Evolutionary conservation across 805 yeast genomes (phyloP), one percentile per base, ranked within the genome.

Genomic region (Candida lessepsii): DNA sequence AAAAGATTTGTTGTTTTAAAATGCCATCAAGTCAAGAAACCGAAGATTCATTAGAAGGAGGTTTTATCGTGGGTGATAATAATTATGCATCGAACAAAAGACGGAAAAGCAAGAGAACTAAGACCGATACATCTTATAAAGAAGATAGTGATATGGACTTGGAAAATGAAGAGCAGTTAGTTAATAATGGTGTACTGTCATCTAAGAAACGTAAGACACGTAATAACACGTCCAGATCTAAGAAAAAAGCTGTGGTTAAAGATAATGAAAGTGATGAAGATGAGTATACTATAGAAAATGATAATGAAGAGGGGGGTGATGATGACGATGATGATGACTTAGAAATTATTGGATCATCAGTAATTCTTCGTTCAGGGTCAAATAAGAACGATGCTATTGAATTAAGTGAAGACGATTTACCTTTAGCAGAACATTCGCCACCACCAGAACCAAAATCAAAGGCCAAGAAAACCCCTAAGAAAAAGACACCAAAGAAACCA

Each of bases 31-130:
- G 38, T 21, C 42, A 40, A 29, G 43, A 40, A 19, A 25, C 15
- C 4, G 39, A 35, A 19, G 19, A 34, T 14, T 29, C 23, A 3
- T n/a, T 23, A 4, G 51, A 51, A n/a, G 78, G 76, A 7, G 77
- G 76, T 14, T 71, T 72, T 45, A 51, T 71, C 3, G 53, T 56
- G 6, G 61, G 66, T 46, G 75, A 70, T 44, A 65, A 67, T 9
- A 54, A 54, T 35, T 47, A 45, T 47, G 48, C 56, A 14, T 41
- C 49, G 14, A 46, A 48, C 31, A 49, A 45, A 32, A 50, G 49
- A 34, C 34, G 49, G 15, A 45, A 54, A 23, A 43, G 49, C 9
- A 40, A 40, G 25, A 42, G 45, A 37, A 39, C 52, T n/a, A 47
- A 49, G 36, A n/a, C 48, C 26, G 25, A 41, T 9, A 41, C 46